Base-by-base conservation (phyloP, 2,329 filamentous ascomycete species). In the Microcyclosporella mali region DNA sequence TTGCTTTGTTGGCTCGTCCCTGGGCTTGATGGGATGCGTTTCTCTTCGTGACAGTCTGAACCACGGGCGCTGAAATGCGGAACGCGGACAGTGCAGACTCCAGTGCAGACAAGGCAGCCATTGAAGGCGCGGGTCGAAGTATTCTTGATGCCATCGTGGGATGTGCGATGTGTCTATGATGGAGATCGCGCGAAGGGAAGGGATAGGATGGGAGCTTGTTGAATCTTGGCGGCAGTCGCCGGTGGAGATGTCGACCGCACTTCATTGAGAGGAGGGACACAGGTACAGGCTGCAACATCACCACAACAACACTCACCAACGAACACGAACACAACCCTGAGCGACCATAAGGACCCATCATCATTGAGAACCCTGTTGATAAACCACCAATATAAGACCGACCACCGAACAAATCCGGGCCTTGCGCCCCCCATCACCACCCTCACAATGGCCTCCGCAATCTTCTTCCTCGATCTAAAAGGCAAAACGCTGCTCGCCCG, bases 381-480 rank as follows among this genome's bases (percentile, higher is more conserved):
- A 25, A 25, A 25, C 12, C 12, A 6, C 30, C 30, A 32, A 32
- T 4, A 14, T 4, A 12, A n/a, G 9, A 18, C 12, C 16, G n/a
- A n/a, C 15, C 10, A 19, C 33, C 40, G 37, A 30, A 28, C 37
- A 31, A 21, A 45, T 40, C 42, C 46, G 56, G 53, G 52, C 56
- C 52, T 56, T 30, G 49, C 35, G 56, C 49, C 56, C 55, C 50
- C 34, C 38, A n/a, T n/a, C n/a, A n/a, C 30, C 34, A 28, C 39
- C 34, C 18, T 41, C 42, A 75, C 58, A 65, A 98, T 98, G 92
- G 92, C 92, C 58, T 98, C 92, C 48, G 92, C 92, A 53, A 67
- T 98, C 62, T 98, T 98, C 79, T 98, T 98, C 68, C 84, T 98
- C 61, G 92, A 98, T 69, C 78, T 98, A 57, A 98, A 98, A 88